Conservation (phyloP, 2,329 filamentous ascomycete genomes). For the Colletotrichum somersetense region DNA sequence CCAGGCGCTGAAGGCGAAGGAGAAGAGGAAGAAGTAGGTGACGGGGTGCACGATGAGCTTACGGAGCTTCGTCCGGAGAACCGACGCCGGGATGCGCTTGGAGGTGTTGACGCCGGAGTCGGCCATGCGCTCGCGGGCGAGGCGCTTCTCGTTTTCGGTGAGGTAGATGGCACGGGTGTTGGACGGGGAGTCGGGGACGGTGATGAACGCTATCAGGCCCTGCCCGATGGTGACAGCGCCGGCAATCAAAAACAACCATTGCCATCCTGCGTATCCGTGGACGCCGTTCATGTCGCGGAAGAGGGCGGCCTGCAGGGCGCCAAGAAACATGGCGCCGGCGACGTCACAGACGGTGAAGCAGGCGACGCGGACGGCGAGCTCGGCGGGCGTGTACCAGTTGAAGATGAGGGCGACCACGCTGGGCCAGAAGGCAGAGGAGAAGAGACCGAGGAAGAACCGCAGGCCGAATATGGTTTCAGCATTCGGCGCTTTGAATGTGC, state of each 20-base stretch:
- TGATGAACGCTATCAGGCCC: constrained; percentile 55
- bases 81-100: constrained; percentile 45
- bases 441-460: constrained; percentile 53
- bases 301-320: constrained; percentile 58
- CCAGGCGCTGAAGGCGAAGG: constrained; percentile 50
- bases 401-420: constrained; percentile 56
- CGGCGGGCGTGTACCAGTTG: constrained; percentile 63
- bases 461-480: constrained; percentile 51
- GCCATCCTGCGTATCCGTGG: constrained; percentile 57
- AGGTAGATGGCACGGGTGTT: constrained; percentile 50
- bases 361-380: constrained; percentile 54
- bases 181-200: constrained; percentile 51
- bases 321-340: constrained; percentile 59
- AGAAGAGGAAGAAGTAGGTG: constrained; percentile 49
- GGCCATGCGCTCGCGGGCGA: constrained; percentile 48
- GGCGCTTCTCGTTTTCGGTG: constrained; percentile 46
- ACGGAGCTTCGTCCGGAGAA: constrained; percentile 46
- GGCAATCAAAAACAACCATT: constrained; percentile 61
- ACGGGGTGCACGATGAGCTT: constrained; percentile 48
- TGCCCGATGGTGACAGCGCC: constrained; percentile 58
- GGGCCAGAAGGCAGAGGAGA: constrained; percentile 51
- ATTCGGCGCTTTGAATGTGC: constrained; percentile 47
- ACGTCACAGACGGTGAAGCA: constrained; percentile 60
- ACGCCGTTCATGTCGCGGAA: constrained; percentile 57
- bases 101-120: constrained; percentile 49